phyloP scores from a whole-genome alignment of 371 early-diverging fungal genomes.

The Apophysomyces trapeziformis region DNA sequence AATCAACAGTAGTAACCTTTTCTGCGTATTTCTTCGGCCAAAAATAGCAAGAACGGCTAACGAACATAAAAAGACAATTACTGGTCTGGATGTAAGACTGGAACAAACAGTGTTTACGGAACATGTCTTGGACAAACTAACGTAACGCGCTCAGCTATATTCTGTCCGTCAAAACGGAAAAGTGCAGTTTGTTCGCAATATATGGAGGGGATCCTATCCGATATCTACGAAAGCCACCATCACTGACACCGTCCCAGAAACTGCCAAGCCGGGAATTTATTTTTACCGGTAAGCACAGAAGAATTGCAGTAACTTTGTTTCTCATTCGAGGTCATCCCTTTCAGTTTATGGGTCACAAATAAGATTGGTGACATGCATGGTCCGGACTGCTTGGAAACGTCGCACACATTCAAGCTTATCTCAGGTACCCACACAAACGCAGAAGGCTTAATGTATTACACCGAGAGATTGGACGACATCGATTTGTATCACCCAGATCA shows the following conservation, averaged over 20 bases:
- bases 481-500: slow-evolving; percentile 22
- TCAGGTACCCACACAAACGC: slow-evolving; percentile 53
- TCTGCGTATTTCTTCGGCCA: slow-evolving; percentile 8
- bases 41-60: slow-evolving; percentile 23
- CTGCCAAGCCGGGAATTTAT: slow-evolving; percentile 45
- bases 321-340: too few species aligned
- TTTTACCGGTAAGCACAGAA: slow-evolving; percentile 47
- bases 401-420: slow-evolving; percentile 57
- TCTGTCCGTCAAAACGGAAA: slow-evolving; percentile 35
- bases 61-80: slow-evolving; percentile 40
- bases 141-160: slow-evolving; percentile 31
- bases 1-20: background rate
- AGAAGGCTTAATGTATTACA: slow-evolving; percentile 47
- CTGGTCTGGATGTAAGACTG: slow-evolving; percentile 52
- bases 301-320: background rate
- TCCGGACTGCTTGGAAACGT: slow-evolving; percentile 43
- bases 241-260: slow-evolving; percentile 31
- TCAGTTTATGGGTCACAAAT: slow-evolving; percentile 42
- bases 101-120: too few species aligned
- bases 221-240: slow-evolving; percentile 41
- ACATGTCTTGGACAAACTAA: too few species aligned
- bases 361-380: slow-evolving; percentile 34
- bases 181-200: slow-evolving; percentile 47
- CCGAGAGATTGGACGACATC: slow-evolving; percentile 25
- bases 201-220: slow-evolving; percentile 42